Percentiles rank a stretch among this genome's conserved stretches.
These are phyloP conservation scores for Setaria italica DNA, from an alignment of 202 grass and related monocot species.

Conservation along the genomic window DNA sequence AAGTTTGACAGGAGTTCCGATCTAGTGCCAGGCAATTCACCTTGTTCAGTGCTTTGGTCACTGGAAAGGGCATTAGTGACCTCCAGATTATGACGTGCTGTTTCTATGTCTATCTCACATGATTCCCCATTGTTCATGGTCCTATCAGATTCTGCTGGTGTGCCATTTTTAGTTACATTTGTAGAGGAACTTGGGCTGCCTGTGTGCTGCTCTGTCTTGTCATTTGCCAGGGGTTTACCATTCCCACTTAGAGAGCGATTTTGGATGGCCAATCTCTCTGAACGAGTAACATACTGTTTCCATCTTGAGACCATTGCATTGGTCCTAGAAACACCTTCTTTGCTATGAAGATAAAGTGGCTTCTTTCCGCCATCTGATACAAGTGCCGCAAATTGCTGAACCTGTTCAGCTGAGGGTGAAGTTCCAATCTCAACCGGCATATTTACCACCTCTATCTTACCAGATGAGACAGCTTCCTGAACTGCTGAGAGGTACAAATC, in stretches of 20 bases:
- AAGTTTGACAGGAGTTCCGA: constrained; percentile 57
- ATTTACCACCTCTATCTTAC: constrained; percentile 84
- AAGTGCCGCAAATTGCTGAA: constrained; percentile 75
- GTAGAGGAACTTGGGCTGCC: constrained; percentile 31
- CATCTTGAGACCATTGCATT: constrained; percentile 99
- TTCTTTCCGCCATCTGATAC: constrained; percentile 66
- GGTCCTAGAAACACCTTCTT: constrained; percentile 84
- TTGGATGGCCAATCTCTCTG: constrained; percentile 54
- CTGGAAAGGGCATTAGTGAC: constrained; percentile 42
- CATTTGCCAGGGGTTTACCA: constrained; percentile 61
- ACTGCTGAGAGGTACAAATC: constrained; percentile 71
- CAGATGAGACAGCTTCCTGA: constrained; percentile 65
- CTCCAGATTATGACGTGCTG: constrained; percentile 52
- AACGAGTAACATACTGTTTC: constrained; percentile 81
- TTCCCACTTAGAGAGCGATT: constrained; percentile 50
- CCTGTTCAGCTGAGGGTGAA: constrained; percentile 74
- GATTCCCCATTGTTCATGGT: constrained; percentile 40
- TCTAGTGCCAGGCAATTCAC: constrained; percentile 44
- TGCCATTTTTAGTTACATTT: constrained; percentile 47
- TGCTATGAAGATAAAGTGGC: constrained; percentile 92
- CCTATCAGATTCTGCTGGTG: constrained; percentile 42
- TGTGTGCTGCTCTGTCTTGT: constrained; percentile 39
- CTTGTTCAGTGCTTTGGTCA: constrained; percentile 45
- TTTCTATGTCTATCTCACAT: constrained; percentile 54
- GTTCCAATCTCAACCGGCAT: constrained; percentile 90